A percentile compares a stretch with the other conserved stretches of the same genome.
phyloP scores from a whole-genome alignment of 352 stramenopile species.

The Pythium insidiosum region DNA sequence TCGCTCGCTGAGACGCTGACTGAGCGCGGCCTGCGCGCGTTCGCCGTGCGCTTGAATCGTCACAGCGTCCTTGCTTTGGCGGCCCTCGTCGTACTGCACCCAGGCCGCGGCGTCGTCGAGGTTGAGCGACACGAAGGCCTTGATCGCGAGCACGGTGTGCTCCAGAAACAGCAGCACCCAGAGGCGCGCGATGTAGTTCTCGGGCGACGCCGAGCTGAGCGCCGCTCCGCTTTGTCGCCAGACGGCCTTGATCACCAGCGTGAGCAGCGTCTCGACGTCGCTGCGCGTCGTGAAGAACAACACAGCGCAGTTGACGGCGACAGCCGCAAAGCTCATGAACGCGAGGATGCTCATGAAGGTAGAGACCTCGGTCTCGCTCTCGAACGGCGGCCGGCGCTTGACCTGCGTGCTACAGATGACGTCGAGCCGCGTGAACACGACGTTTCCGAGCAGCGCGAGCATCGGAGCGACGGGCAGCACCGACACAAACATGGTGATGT shows the following conservation, averaged over 20 bases:
- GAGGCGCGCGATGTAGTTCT: constrained; percentile 8
- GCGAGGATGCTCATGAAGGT: constrained; percentile 89
- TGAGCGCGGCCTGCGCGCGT: not conserved
- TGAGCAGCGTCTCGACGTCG: constrained; percentile 60
- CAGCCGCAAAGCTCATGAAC: constrained; percentile 86
- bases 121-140: constrained; percentile 50
- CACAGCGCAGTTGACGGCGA: constrained; percentile 68
- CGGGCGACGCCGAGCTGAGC: constrained; percentile 9
- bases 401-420: constrained; percentile 72
- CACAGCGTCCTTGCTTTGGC: constrained; percentile 30
- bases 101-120: constrained; percentile 66
- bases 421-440: constrained; percentile 83
- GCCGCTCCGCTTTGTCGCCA: too few relatives aligned
- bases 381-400: constrained; percentile 62
- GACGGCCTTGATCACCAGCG: too few relatives aligned
- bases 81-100: constrained; percentile 66
- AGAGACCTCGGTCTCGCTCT: constrained; percentile 80
- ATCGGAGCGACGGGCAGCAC: constrained; percentile 87
- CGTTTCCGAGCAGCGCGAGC: constrained; percentile 82
- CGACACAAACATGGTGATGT: constrained; percentile 92
- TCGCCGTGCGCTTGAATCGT: constrained; percentile 12
- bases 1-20: too few relatives aligned
- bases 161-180: constrained; percentile 58
- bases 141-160: constrained; percentile 53
- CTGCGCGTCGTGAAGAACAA: constrained; percentile 62